A percentile compares a stretch with the other conserved stretches of the same genome.
phyloP scores from a whole-genome alignment of 139 green algal species.

The Chlorella vulgaris region DNA sequence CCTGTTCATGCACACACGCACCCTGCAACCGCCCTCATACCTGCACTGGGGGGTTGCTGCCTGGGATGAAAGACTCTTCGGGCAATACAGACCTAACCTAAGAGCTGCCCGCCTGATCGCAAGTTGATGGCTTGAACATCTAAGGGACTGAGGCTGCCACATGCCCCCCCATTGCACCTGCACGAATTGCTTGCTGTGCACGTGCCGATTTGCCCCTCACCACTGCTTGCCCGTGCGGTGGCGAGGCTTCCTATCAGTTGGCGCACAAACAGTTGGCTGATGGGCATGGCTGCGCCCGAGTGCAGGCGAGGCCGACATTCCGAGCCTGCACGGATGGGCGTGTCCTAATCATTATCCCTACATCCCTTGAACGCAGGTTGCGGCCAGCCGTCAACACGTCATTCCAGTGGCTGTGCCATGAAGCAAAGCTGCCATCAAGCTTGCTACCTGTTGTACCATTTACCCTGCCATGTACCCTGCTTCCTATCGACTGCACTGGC shows the following conservation, averaged over 20 bases:
- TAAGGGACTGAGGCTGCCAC: neutral
- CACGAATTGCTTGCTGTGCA: neutral
- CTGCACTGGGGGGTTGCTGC: neutral
- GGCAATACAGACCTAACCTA: slow-evolving; percentile 12
- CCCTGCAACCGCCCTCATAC: neutral
- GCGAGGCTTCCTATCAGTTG: slow-evolving; percentile 34
- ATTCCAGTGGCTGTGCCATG: too few relatives aligned
- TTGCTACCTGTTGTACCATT: too few relatives aligned
- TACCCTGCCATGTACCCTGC: too few relatives aligned
- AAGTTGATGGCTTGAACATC: slow-evolving; percentile 4
- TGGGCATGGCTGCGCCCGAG: slow-evolving; percentile 27
- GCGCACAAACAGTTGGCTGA: slow-evolving; percentile 10
- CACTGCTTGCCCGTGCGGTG: slow-evolving; percentile 19
- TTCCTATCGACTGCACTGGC: too few relatives aligned
- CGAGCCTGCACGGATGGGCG: slow-evolving; percentile 22
- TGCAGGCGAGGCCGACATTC: slow-evolving; percentile 21
- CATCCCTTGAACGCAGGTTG: neutral
- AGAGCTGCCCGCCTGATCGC: neutral
- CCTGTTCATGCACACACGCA: neutral
- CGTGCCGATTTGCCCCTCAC: slow-evolving; percentile 31
- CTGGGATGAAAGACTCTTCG: neutral
- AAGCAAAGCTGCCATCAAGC: too few relatives aligned
- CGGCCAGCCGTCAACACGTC: too few relatives aligned
- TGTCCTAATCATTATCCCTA: slow-evolving; percentile 20
- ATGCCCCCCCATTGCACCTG: neutral